These are phyloP conservation scores for Alloascoidea hylecoeti DNA, from an alignment of 805 yeast genomes.

Conservation along the genomic window DNA sequence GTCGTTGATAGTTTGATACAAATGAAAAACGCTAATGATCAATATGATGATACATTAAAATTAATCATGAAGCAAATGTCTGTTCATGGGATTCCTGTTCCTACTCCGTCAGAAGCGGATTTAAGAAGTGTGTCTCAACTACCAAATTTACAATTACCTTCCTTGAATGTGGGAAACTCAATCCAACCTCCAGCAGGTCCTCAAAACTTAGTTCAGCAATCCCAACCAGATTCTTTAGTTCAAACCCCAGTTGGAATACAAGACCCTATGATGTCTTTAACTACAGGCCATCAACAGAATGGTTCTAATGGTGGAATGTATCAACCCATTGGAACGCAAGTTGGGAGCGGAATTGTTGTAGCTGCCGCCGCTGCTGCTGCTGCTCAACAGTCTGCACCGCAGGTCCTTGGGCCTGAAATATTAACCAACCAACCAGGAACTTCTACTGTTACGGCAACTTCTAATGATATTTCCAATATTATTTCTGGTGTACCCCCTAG, in stretches of 20 bases:
- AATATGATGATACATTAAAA: slow-evolving; percentile 25
- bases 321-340: not conserved
- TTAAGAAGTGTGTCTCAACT: no score
- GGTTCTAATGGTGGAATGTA: not conserved
- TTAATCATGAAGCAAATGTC: not conserved
- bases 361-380: slow-evolving; percentile 4
- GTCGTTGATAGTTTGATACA: slow-evolving; percentile 47
- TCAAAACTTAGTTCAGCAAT: not conserved
- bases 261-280: not conserved
- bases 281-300: no score
- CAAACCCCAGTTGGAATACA: not conserved
- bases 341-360: not conserved
- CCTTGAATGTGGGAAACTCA: no score
- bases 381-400: not conserved
- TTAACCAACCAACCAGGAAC: slow-evolving; percentile 11
- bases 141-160: no score
- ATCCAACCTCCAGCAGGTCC: not conserved
- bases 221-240: not conserved
- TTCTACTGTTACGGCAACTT: slow-evolving; percentile 6
- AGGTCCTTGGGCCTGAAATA: slow-evolving; percentile 3
- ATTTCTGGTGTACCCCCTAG: slow-evolving; percentile 10
- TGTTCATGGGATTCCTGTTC: not conserved
- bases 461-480: slow-evolving; percentile 6
- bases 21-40: slow-evolving; percentile 41
- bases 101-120: no score